Evolutionary conservation across 2,329 filamentous ascomycete species (phyloP), one percentile per base, ranked within the genome.

Genomic region (Sarocladium oryzae): DNA sequence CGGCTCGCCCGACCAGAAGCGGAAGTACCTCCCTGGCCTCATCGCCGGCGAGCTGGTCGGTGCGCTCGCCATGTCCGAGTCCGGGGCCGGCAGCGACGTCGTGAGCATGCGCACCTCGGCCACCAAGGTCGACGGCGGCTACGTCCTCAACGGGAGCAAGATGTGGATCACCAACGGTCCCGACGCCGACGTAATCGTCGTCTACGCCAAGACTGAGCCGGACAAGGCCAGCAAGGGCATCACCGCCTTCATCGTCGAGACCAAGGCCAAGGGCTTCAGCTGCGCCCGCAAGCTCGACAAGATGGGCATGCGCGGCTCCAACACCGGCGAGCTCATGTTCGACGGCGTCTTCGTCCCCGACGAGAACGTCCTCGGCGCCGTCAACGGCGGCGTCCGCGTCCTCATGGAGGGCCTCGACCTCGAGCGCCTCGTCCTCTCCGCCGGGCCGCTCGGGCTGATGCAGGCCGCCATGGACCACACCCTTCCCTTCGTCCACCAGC

Each of bases 121-220:
- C 0, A 86, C 82, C 65, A 76, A 81, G 56, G 87, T 89, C 10
- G 87, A 93, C 60, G 91, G 90, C 32, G 92, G 92, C 24, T 96
- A 87, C 67, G 56, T 91, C 18, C 74, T 99, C 51, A 89, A 91
- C 62, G 92, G 91, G 28, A 88, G 85, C 54, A 96, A 99, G 77
- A 96, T 97, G 92, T 99, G 92, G 92, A 99, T 99, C 66, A 99
- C 92, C 55, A 99, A 99, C 69, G 89, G 92, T 4, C 92, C 92
- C 1, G 91, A 97, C 65, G 93, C 93, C n/a, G 81, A 96, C 67
- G 77, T 86, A 37, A 84, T 97, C 51, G 83, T 99, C 51, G 90
- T 99, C n/a, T 99, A 99, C 67, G 92, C 92, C 51, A 97, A 97
- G 76, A 96, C 92, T 1, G 79, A 85, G 53, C 91, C 91, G 1